Conservation (phyloP, 2,329 filamentous ascomycete genomes). For the Diaporthe batatas region DNA sequence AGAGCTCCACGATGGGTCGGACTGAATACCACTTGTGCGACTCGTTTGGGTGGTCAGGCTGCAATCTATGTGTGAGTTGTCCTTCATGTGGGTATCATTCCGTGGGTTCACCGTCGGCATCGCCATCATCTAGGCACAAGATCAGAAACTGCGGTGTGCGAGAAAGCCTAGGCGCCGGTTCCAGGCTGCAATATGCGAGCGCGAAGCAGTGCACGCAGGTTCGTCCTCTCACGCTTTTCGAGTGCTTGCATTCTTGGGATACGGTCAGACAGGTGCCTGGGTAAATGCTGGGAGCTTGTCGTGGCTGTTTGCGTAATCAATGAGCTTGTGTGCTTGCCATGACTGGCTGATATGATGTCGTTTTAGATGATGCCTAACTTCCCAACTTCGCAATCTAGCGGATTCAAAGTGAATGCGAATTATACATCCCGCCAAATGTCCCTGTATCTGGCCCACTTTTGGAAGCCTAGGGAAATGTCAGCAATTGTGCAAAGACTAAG, state of each 20-base stretch:
- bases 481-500: not conserved
- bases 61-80: not conserved
- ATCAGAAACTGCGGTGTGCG: constrained; percentile 15
- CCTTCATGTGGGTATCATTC: not conserved
- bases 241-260: not conserved
- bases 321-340: not conserved
- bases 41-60: constrained; percentile 1
- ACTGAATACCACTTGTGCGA: constrained; percentile 10
- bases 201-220: not conserved
- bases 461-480: constrained; percentile 60
- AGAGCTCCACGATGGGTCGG: not conserved
- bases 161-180: not conserved
- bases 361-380: constrained; percentile 18
- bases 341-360: not conserved
- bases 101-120: constrained; percentile 1
- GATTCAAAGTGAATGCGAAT: constrained; percentile 8
- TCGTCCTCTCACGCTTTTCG: not conserved
- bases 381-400: constrained; percentile 6
- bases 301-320: not conserved
- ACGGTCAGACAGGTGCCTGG: not conserved
- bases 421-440: constrained; percentile 64
- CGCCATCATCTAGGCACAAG: constrained; percentile 22
- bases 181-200: not conserved
- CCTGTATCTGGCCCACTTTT: constrained; percentile 69
- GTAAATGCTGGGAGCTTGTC: not conserved